phyloP scores from a whole-genome alignment of 2,329 filamentous ascomycete species.

The Fusarium sp. region DNA sequence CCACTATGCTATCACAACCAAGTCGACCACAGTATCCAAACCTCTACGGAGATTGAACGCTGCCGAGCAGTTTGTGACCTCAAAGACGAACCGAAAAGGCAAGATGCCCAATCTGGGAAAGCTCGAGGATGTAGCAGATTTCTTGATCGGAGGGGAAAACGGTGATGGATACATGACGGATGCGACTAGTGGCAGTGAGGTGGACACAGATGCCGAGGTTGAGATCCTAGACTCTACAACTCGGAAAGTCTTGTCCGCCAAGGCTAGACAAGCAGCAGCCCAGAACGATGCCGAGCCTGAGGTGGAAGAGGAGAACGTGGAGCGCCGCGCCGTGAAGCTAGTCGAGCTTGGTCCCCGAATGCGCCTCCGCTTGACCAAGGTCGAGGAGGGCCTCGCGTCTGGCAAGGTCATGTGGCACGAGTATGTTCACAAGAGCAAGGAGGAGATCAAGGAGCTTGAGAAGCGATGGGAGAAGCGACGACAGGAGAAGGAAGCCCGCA shows the following conservation, averaged over 20 bases:
- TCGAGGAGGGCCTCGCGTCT: slow-evolving; percentile 90
- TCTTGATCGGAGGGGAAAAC: slow-evolving; percentile 84
- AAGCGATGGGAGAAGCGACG: slow-evolving; percentile 81
- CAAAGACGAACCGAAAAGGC: slow-evolving; percentile 71
- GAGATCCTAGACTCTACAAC: slow-evolving; percentile 78
- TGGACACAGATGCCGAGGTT: slow-evolving; percentile 94
- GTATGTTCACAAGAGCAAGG: slow-evolving; percentile 84
- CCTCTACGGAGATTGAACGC: slow-evolving; percentile 85
- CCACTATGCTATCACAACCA: slow-evolving; percentile 95
- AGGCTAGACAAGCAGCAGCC: slow-evolving; percentile 56
- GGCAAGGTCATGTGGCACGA: slow-evolving; percentile 99
- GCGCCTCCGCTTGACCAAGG: slow-evolving; percentile 89
- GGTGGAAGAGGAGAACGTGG: slow-evolving; percentile 68
- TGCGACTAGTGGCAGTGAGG: slow-evolving; percentile 84
- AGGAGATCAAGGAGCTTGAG: slow-evolving; percentile 82
- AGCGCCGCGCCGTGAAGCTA: slow-evolving; percentile 89
- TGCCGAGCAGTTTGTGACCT: slow-evolving; percentile 79
- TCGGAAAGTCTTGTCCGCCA: slow-evolving; percentile 69
- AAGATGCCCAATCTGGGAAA: slow-evolving; percentile 87
- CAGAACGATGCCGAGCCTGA: slow-evolving; percentile 57
- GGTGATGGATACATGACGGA: slow-evolving; percentile 87
- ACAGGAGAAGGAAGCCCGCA: slow-evolving; percentile 84
- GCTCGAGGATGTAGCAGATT: slow-evolving; percentile 93
- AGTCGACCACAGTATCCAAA: slow-evolving; percentile 84
- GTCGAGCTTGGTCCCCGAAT: slow-evolving; percentile 92